Base-by-base conservation (phyloP, 257 asterid species). In the Ilex asprella region DNA sequence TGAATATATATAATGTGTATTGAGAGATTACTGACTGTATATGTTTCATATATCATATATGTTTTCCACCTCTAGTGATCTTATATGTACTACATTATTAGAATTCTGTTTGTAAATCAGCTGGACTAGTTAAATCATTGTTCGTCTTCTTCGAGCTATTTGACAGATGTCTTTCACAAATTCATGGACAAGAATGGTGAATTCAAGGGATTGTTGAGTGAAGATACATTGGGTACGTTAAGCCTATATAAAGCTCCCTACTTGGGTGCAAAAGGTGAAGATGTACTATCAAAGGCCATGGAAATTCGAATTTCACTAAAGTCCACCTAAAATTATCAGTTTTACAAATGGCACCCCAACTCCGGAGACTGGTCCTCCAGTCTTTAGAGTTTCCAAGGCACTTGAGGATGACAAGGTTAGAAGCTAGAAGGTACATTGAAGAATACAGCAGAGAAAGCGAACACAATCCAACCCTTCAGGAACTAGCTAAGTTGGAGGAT, bases 221-320 rank as follows among this genome's bases (percentile, higher is more conserved):
- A 62, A 9, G 84, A 82, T 70, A 76, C 68, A 14, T 0, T 59
- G 16, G 95, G 95, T 14, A 16, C 84, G 59, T 7, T 86, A 55
- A 80, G 92, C 67, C 77, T 86, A 57, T 84, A 84, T 43, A 92
- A 86, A 67, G 89, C 92, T 55, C 78, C 95, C 6, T 63, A 82
- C 13, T 56, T 78, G 73, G 84, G 84, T 32, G 80, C 76, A 0
- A 66, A 78, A 8, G 86, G 76, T 27, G 95, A 84, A 65, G 69
- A 31, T 46, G 64, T 84, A 68, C 61, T 86, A 60, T 71, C 72
- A 10, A 68, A 84, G 46, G 95, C 89, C 12, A 62, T 60, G 76
- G 72, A 74, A 10, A n/a, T n/a, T n/a, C n/a, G n/a, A n/a, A n/a
- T n/a, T 84, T 84, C 70, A 47, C 65, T 11, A 56, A 60, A 63